Percentiles rank a stretch among this genome's conserved stretches.
Evolutionary conservation across 441 rosid genomes (phyloP).

Genomic region (Croton setiger): DNA sequence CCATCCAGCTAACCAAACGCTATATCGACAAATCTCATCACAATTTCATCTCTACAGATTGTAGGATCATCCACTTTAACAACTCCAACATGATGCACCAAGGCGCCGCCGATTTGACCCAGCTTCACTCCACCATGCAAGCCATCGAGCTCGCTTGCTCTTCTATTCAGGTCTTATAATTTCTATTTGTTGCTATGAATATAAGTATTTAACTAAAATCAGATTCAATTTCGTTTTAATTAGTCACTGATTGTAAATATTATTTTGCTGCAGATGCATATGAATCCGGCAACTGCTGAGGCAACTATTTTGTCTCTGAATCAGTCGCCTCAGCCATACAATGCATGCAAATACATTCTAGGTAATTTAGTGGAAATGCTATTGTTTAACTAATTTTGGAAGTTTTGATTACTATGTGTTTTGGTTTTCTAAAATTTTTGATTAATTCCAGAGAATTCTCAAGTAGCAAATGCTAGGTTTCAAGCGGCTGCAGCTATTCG

Average conservation of each 20-base stretch:
- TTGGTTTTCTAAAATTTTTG: background rate
- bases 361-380: conserved; percentile 35
- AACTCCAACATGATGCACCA: conserved; percentile 22
- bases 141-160: conserved; percentile 95
- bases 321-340: conserved; percentile 87
- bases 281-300: conserved; percentile 78
- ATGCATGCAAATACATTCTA: conserved; percentile 78
- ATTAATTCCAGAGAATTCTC: conserved; percentile 68
- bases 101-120: conserved; percentile 54
- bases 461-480: conserved; percentile 88
- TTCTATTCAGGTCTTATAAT: conserved; percentile 57
- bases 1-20: background rate
- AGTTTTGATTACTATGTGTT: background rate
- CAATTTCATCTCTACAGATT: background rate
- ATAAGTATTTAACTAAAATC: background rate
- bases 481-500: conserved; percentile 96
- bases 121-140: conserved; percentile 81
- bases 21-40: background rate
- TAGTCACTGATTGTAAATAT: background rate
- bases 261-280: conserved; percentile 54
- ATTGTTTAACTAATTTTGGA: background rate
- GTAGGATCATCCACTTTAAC: background rate
- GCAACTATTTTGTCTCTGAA: conserved; percentile 75
- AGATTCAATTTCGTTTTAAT: background rate
- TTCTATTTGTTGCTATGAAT: background rate